Evolutionary conservation across 495 filamentous ascomycete genomes (phyloP).

Genomic region (Trypethelium eluteriae): DNA sequence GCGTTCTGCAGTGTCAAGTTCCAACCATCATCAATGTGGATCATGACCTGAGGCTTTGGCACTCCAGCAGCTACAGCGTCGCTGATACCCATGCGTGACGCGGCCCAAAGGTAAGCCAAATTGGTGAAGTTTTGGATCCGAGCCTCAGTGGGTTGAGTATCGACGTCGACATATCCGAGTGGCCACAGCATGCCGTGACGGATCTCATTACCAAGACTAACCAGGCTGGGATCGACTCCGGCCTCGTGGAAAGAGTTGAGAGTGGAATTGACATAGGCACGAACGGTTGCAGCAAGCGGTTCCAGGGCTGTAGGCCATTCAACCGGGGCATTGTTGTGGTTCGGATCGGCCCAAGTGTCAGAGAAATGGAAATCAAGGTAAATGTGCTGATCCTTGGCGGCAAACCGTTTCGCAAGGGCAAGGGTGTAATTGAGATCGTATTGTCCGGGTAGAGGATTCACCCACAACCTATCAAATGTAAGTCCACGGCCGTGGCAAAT

Average conservation of each 20-base stretch:
- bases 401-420: slow-evolving; percentile 31
- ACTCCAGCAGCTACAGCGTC: slow-evolving; percentile 29
- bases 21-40: slow-evolving; percentile 45
- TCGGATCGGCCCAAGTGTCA: slow-evolving; percentile 39
- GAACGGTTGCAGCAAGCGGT: slow-evolving; percentile 27
- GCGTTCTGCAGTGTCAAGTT: slow-evolving; percentile 37
- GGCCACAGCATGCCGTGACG: slow-evolving; percentile 43
- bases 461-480: slow-evolving; percentile 19
- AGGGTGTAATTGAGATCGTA: slow-evolving; percentile 33
- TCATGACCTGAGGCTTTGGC: slow-evolving; percentile 38
- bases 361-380: slow-evolving; percentile 30
- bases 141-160: slow-evolving; percentile 24
- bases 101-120: slow-evolving; percentile 34
- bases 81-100: slow-evolving; percentile 35
- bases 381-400: slow-evolving; percentile 32
- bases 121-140: slow-evolving; percentile 35
- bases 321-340: slow-evolving; percentile 31
- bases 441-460: slow-evolving; percentile 28
- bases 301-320: slow-evolving; percentile 29
- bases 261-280: slow-evolving; percentile 37
- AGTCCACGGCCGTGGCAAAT: not conserved
- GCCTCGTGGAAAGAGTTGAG: slow-evolving; percentile 34
- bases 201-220: slow-evolving; percentile 43
- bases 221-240: slow-evolving; percentile 34
- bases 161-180: slow-evolving; percentile 34